Evolutionary conservation across 805 yeast species (phyloP), one percentile per base, ranked within the genome.

Genomic region (Saccharomycopsis sp.): DNA sequence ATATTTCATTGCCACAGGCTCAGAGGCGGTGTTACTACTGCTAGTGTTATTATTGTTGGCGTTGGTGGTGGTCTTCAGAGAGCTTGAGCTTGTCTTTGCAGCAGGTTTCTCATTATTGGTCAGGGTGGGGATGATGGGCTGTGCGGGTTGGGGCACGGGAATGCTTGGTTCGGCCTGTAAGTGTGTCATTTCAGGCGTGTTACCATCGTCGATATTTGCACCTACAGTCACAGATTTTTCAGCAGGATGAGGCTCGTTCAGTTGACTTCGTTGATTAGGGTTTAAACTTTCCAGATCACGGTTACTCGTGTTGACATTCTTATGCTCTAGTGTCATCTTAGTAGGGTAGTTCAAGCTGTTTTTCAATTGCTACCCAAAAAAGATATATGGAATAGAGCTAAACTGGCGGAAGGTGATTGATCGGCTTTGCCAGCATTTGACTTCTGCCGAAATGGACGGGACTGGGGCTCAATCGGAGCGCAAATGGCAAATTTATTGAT

Each of bases 231-330:
- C 41, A 35, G 41, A 14, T 35, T 35, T 35, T 14, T 35, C 41
- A 35, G 14, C 41, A 35, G 41, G 14, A 14, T 35, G 14, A 35
- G 14, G 8, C 8, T 35, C 22, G 22, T 3, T 3, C 22, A 5
- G 49, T 44, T 44, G 49, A 44, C 49, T 44, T 44, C 49, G 19
- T 19, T 44, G 49, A 17, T 44, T 44, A 44, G 49, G 49, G 12
- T 44, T 44, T 44, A 44, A 19, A 17, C 22, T 44, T 44, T 44
- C 49, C 20, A 44, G 22, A 44, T 44, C 49, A 17, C 22, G 19
- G 22, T 44, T n/a, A 44, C 22, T 44, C 22, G 22, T 44, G 22
- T 19, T 44, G 19, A 5, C 49, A 44, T 17, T 44, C 49, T 8
- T 44, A 44, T 29, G 38, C 38, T 44, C 49, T 17, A 44, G 49